Evolutionary conservation across 495 filamentous ascomycete genomes (phyloP).

Genomic region (Lichina pygmaea): DNA sequence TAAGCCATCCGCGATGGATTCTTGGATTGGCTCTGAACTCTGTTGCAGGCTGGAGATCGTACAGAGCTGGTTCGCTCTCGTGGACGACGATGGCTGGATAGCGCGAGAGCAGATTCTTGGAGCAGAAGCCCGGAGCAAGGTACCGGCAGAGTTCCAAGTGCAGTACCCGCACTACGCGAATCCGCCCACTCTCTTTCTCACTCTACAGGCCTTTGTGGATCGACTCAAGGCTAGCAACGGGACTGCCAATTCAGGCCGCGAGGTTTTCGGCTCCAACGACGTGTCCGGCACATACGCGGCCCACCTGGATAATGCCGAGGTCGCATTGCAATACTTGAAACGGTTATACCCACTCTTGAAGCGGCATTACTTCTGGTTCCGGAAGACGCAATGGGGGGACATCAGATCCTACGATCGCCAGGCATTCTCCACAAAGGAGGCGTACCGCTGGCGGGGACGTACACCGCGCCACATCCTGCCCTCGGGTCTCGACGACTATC

Average conservation of each 20-base stretch:
- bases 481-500: slow-evolving; percentile 88
- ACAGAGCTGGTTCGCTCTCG: slow-evolving; percentile 82
- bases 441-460: slow-evolving; percentile 87
- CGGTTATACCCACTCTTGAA: slow-evolving; percentile 78
- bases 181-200: slow-evolving; percentile 85
- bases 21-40: neutral
- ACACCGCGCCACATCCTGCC: slow-evolving; percentile 67
- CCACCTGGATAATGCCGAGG: slow-evolving; percentile 34
- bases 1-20: slow-evolving; percentile 10
- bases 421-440: slow-evolving; percentile 65
- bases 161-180: slow-evolving; percentile 98
- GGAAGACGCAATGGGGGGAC: slow-evolving; percentile 70
- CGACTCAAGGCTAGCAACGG: slow-evolving; percentile 21
- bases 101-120: slow-evolving; percentile 90
- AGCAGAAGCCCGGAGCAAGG: slow-evolving; percentile 82
- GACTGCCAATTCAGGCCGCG: neutral
- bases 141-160: slow-evolving; percentile 79
- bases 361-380: slow-evolving; percentile 84
- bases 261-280: slow-evolving; percentile 4
- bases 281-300: slow-evolving; percentile 21
- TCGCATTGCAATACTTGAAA: slow-evolving; percentile 47
- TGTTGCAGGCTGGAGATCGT: slow-evolving; percentile 47
- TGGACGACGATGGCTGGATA: slow-evolving; percentile 97
- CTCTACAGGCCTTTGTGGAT: slow-evolving; percentile 57
- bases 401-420: slow-evolving; percentile 75